Conservation (phyloP, 1,139 yeast species). For the Geotrichum histeridarum region DNA sequence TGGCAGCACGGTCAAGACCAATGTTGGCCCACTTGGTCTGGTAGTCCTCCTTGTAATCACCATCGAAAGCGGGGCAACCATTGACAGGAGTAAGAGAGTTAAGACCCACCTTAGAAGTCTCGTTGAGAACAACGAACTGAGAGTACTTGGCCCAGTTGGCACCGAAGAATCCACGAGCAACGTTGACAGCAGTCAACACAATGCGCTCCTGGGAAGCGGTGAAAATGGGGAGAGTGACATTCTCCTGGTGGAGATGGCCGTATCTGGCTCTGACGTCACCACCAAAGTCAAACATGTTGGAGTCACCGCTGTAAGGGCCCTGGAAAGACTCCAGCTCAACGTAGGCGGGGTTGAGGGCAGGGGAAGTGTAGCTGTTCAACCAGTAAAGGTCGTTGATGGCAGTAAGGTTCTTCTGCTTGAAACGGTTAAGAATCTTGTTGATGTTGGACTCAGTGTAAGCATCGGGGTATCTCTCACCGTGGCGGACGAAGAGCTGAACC, state of each 20-base stretch:
- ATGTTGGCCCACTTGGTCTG: conserved; percentile 22
- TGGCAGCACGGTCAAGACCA: conserved; percentile 37
- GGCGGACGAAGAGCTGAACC: conserved; percentile 60
- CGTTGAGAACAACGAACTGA: conserved; percentile 38
- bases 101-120: conserved; percentile 39
- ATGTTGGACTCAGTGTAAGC: background rate
- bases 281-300: conserved; percentile 33
- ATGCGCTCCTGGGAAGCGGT: conserved; percentile 41
- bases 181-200: conserved; percentile 40
- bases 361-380: conserved; percentile 38
- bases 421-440: conserved; percentile 2
- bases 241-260: conserved; percentile 38
- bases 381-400: conserved; percentile 37
- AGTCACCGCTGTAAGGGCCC: conserved; percentile 39
- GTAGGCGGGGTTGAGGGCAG: conserved; percentile 22
- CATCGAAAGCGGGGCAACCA: conserved; percentile 23
- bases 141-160: conserved; percentile 32
- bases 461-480: conserved; percentile 67
- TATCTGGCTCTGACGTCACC: conserved; percentile 36
- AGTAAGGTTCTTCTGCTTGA: conserved; percentile 24
- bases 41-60: conserved; percentile 4
- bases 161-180: conserved; percentile 43
- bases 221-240: conserved; percentile 37
- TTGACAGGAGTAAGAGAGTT: conserved; percentile 39
- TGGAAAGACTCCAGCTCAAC: conserved; percentile 8